Evolutionary conservation across 345 rosid species (phyloP).

Genomic region (Linum lewisii): DNA sequence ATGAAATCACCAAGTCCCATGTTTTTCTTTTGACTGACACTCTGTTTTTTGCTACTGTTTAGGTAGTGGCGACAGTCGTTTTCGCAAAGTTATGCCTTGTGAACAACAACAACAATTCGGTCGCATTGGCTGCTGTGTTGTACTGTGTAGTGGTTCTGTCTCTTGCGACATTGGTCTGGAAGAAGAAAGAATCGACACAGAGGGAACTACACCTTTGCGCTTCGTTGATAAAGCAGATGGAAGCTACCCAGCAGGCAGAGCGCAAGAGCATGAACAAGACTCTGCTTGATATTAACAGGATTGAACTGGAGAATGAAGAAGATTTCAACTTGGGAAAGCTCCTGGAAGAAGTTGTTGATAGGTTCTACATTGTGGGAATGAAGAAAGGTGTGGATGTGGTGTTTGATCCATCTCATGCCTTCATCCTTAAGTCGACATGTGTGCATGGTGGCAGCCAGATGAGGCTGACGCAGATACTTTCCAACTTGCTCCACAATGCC

Average conservation of each 20-base stretch:
- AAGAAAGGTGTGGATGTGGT: constrained; percentile 60
- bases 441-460: constrained; percentile 59
- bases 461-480: constrained; percentile 50
- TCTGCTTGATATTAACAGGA: constrained; percentile 60
- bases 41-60: not conserved
- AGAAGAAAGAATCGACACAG: constrained; percentile 28
- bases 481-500: constrained; percentile 65
- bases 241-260: constrained; percentile 45
- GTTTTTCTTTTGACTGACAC: not conserved
- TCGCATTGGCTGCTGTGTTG: constrained; percentile 13
- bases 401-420: constrained; percentile 51
- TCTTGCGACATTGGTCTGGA: constrained; percentile 14
- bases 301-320: constrained; percentile 58
- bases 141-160: constrained; percentile 14
- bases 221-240: constrained; percentile 29
- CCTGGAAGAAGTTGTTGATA: constrained; percentile 51
- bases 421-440: constrained; percentile 30
- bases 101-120: constrained; percentile 14
- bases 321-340: constrained; percentile 50
- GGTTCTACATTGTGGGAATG: constrained; percentile 46
- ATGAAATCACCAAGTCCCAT: too few relatives aligned
- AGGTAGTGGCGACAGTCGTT: not conserved
- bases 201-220: constrained; percentile 35
- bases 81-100: not conserved
- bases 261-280: constrained; percentile 38